Base-by-base conservation (phyloP, 108 stramenopile species). In the Bacterosira constricta region DNA sequence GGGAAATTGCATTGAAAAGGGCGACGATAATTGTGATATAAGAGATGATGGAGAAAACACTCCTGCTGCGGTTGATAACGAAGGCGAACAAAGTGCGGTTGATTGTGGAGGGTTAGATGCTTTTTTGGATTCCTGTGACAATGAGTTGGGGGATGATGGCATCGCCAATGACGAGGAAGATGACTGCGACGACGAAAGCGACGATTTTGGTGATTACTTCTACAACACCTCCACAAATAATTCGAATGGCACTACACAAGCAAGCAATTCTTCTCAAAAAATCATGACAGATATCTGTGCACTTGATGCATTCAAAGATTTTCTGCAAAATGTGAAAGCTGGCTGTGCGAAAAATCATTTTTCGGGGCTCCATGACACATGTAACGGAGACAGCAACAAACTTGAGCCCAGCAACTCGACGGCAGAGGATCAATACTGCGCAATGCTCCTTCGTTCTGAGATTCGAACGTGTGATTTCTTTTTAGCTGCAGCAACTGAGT, bases 381-480 rank as follows among this genome's bases (percentile, higher is more conserved):
- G 8, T 51, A 15, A 54, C 30, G 11, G n/a, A 4, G 25, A 11
- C 36, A 57, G 36, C 29, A 13, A 27, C 10, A 20, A 25, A 36
- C 26, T 17, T 12, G 42, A 26, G 46, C 12, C 25, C 31, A 7
- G 41, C 47, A 38, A 15, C 36, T 10, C 36, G 7, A 45, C 35
- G 47, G 6, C 49, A 20, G 26, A 62, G 25, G 71, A 72, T 31
- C 21, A 51, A 4, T 88, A 71, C 69, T 59, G 85, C 23, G 50
- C 61, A 10, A 52, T 86, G 2, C 54, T 85, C 15, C 31, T 80
- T 18, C 49, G 27, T 1, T 85, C 88, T 30, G 85, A 86, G 71
- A 44, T 70, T n/a, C 69, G 71, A 42, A 86, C 81, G 3, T 44
- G 86, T 35, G 42, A 62, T 26, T 86, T 86, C 57, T 86, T 67